phyloP scores from a whole-genome alignment of 208 protist species.

The Wallacemonas sp. region DNA sequence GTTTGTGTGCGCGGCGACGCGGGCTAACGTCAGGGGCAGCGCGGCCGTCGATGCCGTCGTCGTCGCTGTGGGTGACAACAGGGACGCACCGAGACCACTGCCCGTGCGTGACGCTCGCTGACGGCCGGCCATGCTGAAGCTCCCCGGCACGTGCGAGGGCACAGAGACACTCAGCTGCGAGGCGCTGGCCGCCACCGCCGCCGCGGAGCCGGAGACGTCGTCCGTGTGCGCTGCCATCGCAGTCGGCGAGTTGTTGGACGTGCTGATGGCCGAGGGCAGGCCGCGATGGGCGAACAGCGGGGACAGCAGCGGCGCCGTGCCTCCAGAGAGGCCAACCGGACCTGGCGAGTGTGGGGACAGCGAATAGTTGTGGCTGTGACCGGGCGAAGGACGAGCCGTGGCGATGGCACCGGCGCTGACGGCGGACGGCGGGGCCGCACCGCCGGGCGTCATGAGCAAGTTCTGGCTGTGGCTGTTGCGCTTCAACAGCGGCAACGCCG shows the following conservation, averaged over 20 bases:
- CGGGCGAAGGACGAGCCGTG: background rate
- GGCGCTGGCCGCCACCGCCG: too few relatives aligned
- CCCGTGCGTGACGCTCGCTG: constrained; percentile 4
- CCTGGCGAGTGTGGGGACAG: constrained; percentile 6
- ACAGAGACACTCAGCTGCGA: background rate
- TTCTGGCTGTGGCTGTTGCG: constrained; percentile 4
- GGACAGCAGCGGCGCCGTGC: too few relatives aligned
- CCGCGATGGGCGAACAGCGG: too few relatives aligned
- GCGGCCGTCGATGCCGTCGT: too few relatives aligned
- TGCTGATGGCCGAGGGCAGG: too few relatives aligned
- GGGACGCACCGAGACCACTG: background rate
- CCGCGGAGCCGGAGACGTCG: too few relatives aligned
- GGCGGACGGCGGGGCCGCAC: background rate
- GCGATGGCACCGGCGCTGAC: background rate
- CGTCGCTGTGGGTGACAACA: background rate
- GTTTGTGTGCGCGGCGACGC: constrained; percentile 1
- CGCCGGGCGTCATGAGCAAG: background rate
- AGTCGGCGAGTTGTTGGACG: too few relatives aligned
- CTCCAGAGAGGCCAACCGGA: too few relatives aligned
- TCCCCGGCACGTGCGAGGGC: background rate
- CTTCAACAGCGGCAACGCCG: background rate
- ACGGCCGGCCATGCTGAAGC: constrained; percentile 15
- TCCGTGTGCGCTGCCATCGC: too few relatives aligned
- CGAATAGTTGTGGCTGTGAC: constrained; percentile 1
- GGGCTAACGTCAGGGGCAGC: background rate